Evolutionary conservation across 768 basidiomycete genomes (phyloP), one percentile per base, ranked within the genome.

Genomic region (Boletus fagicola): DNA sequence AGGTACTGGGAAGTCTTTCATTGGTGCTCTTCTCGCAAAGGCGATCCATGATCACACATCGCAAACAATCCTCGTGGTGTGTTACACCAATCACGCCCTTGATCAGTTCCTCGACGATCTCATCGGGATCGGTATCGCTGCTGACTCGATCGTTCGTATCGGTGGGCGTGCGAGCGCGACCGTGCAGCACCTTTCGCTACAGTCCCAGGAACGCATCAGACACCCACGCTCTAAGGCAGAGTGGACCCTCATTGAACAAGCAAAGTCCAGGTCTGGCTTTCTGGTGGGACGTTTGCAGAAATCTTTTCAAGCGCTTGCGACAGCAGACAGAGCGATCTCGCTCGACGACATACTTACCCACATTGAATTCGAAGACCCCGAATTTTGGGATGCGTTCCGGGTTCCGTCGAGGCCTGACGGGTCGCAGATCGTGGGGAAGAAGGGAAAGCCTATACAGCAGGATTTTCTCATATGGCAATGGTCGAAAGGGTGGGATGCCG

Each of bases 1-100:
- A 88, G 88, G 87, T 1, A 90, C 87, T 0, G 88, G 87, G 1
- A 90, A 90, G 56, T 87, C 86, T 0, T 87, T 87, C 64, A 83
- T 89, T 24, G 87, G 88, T 0, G 84, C 85, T 0, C 74, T 88
- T 1, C 69, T 88, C 0, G 85, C 85, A 0, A 88, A 87, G 61
- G 72, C 79, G 4, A 68, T 87, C 6, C 78, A 87, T 44, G 78
- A 82, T 15, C 68, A 70, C 52, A 80, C 80, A 0, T 18, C 62
- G 0, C 73, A 77, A 50, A 82, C 66, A 0, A 87, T 90, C 24
- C 78, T 89, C 5, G 85, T 88, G 1, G 83, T 87, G 18, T 88
- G 86, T 60, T 88, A 82, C 59, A 90, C 87, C 1, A 90, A 90
- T 56, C 88, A 90, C 45, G 87, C 88, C 0, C 78, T 90, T 0